Percentiles rank a stretch among this genome's conserved stretches.
Evolutionary conservation across 345 rosid genomes (phyloP).

Genomic region (Euphorbia peplus): DNA sequence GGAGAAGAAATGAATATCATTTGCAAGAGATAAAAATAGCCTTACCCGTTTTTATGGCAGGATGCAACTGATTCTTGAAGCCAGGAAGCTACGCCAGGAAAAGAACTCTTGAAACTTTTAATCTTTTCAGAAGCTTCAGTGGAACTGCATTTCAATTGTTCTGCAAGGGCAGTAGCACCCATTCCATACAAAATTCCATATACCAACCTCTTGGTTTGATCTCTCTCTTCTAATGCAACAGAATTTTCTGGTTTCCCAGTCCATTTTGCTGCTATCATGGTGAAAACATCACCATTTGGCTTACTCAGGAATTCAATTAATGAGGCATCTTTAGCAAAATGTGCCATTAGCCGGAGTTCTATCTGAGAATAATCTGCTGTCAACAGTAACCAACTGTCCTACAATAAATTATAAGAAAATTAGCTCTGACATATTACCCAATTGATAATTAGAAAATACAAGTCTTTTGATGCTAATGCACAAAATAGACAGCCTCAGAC

Average conservation of each 20-base stretch:
- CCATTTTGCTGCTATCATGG: conserved; percentile 88
- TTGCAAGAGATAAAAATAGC: background rate
- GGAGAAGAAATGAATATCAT: background rate
- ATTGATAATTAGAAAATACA: background rate
- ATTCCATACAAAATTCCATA: conserved; percentile 98
- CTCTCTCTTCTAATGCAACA: conserved; percentile 63
- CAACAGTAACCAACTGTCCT: conserved; percentile 87
- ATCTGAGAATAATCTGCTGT: conserved; percentile 98
- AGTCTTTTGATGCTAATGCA: background rate
- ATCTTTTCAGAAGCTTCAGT: conserved; percentile 87
- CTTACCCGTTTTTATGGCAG: conserved; percentile 78
- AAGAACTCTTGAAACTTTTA: conserved; percentile 67
- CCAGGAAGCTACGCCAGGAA: conserved; percentile 90
- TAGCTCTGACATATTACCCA: background rate
- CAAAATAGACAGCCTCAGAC: background rate
- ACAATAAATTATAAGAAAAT: conserved; percentile 24
- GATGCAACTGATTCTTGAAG: conserved; percentile 58
- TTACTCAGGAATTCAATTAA: conserved; percentile 70
- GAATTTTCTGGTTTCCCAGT: conserved; percentile 66
- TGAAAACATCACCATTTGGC: conserved; percentile 85
- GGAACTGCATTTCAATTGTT: conserved; percentile 76
- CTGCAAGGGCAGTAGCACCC: conserved; percentile 88
- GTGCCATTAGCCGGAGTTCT: conserved; percentile 92
- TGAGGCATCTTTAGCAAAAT: conserved; percentile 79
- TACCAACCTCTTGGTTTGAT: conserved; percentile 86